Evolutionary conservation across 2,329 filamentous ascomycete species (phyloP), one percentile per base, ranked within the genome.

Genomic region (Fusarium odoratissimum): DNA sequence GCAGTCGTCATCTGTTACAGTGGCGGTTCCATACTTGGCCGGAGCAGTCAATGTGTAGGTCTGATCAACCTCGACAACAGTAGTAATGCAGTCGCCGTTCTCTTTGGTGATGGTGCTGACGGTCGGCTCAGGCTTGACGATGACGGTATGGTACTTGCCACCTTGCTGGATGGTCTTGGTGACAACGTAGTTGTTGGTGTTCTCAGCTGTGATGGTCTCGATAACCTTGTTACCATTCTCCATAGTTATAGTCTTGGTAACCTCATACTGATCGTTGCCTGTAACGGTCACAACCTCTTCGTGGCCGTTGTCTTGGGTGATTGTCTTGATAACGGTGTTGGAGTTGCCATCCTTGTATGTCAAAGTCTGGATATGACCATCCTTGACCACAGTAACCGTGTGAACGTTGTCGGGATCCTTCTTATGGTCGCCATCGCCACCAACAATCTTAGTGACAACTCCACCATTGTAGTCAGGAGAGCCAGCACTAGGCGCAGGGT

Each of bases 21-120:
- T 75, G 19, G 78, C 56, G 5, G 78, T 79, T 31, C 48, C 65
- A 57, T 73, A 77, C 31, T 76, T 68, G 21, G 71, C 67, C 23
- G 77, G 66, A 37, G 75, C 72, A 10, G 79, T 79, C 48, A 79
- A 67, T 14, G 75, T 73, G 51, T 75, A 64, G 44, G 71, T 56
- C 57, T 62, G 54, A 49, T 57, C 58, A n/a, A 49, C 51, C 30
- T 75, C 48, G 41, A 76, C 41, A 41, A 72, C 60, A n/a, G 69
- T 68, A 42, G 76, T 77, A 12, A 62, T 46, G 25, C 33, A 68
- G 25, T 67, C 56, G 25, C 65, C 65, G 23, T 79, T 69, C n/a
- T 70, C 70, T 21, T 69, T 45, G 30, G 73, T 73, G 54, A 78
- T 63, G 17, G 72, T 71, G 40, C 71, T 68, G 30, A 67, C 49